Conservation (phyloP, 306 rosid species). For the Fragaria ananassa region DNA sequence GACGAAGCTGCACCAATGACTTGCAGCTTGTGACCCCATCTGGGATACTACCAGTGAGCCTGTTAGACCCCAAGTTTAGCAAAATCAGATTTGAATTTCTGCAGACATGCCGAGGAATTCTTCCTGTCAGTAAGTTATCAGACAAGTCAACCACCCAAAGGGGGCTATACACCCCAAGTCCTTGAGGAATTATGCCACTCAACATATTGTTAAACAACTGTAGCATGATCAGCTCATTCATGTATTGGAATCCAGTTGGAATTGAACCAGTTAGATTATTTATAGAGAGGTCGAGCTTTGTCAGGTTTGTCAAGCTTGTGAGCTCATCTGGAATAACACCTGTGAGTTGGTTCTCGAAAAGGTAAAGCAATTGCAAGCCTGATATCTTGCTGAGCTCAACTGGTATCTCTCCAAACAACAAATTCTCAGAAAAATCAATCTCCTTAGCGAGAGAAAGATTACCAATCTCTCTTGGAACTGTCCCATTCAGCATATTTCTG, state of each 20-base stretch:
- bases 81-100: conserved; percentile 43
- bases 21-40: conserved; percentile 54
- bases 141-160: conserved; percentile 95
- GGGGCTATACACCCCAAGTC: conserved; percentile 59
- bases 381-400: conserved; percentile 56
- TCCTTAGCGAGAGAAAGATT: conserved; percentile 57
- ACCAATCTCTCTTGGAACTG: conserved; percentile 73
- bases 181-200: conserved; percentile 55
- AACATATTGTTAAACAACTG: conserved; percentile 68
- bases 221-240: conserved; percentile 52
- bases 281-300: conserved; percentile 74
- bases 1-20: conserved; percentile 57
- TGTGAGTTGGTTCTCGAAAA: conserved; percentile 64
- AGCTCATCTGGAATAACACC: conserved; percentile 68
- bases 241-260: conserved; percentile 58
- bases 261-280: conserved; percentile 64
- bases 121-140: conserved; percentile 55
- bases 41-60: conserved; percentile 62
- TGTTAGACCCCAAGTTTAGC: conserved; percentile 59
- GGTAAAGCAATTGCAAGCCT: conserved; percentile 55
- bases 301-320: conserved; percentile 47
- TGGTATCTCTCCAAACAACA: conserved; percentile 58
- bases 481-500: conserved; percentile 68
- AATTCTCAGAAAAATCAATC: conserved; percentile 76
- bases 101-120: conserved; percentile 69